phyloP scores from a whole-genome alignment of 1,284 basidiomycete species.

The Porodaedalea pini region DNA sequence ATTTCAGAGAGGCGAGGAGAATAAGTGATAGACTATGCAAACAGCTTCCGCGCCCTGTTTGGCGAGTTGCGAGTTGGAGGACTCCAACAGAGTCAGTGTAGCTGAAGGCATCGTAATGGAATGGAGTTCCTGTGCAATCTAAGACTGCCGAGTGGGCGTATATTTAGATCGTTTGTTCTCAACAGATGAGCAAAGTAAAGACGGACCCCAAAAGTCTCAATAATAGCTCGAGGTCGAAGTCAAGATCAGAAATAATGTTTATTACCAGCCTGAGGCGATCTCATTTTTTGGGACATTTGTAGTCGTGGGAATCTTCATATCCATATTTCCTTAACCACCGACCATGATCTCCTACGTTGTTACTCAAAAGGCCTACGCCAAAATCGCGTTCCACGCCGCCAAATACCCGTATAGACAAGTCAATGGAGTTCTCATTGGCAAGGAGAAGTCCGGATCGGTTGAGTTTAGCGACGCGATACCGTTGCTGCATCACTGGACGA shows the following conservation, averaged over 20 bases:
- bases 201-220: too few species aligned
- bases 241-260: not conserved
- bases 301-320: not conserved
- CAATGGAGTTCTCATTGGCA: slow-evolving; percentile 65
- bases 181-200: not conserved
- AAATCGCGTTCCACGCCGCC: slow-evolving; percentile 67
- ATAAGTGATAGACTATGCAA: not conserved
- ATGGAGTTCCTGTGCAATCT: too few species aligned
- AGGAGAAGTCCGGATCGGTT: slow-evolving; percentile 34
- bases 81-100: slow-evolving; percentile 9
- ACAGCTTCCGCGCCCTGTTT: slow-evolving; percentile 22
- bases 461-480: slow-evolving; percentile 62
- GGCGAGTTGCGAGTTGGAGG: slow-evolving; percentile 7
- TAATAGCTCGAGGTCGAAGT: too few species aligned
- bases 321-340: not conserved
- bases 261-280: too few species aligned
- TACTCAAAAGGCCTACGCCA: slow-evolving; percentile 55
- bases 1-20: not conserved
- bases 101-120: slow-evolving; percentile 2
- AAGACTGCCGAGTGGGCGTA: too few species aligned
- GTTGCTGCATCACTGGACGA: slow-evolving; percentile 78
- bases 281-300: not conserved
- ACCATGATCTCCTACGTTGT: slow-evolving; percentile 42
- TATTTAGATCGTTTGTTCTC: not conserved
- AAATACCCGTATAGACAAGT: slow-evolving; percentile 68